Base-by-base conservation (phyloP, 495 filamentous ascomycete genomes). In the Xanthoparmelia taractica region DNA sequence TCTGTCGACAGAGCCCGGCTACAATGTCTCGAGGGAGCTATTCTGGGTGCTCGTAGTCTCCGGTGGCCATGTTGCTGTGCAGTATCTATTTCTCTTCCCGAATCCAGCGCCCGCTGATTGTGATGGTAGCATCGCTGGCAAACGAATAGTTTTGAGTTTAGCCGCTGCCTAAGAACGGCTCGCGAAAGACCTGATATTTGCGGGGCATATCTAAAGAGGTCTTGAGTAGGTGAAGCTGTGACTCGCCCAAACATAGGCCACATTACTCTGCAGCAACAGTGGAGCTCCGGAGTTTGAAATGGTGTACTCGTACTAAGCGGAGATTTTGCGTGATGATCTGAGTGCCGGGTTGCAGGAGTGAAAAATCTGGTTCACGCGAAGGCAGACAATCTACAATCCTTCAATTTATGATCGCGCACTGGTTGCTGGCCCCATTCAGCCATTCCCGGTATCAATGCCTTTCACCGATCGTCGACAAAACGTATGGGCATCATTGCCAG, bases 101-200 rank as follows among this genome's bases (percentile, higher is more conserved):
- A 25, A 20, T 41, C 20, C 33, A 18, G 20, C n/a, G 18, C 18
- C 27, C 38, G 27, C 60, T 36, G 58, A 37, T 34, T 65, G 17
- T 45, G 57, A 34, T 48, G 62, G 17, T 54, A 60, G 56, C 66
- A 67, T 59, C 59, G 52, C n/a, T 47, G 59, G 66, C 66, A 67
- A 40, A 62, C 45, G 59, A 59, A 67, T 17, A 38, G 58, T 18
- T 34, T 54, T 13, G 47, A 31, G 10, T 1, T 31, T 54, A 10
- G 27, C 29, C 31, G 55, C 34, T 40, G 34, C 31, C 37, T 36
- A 25, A 27, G 11, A 34, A 27, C 57, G 11, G 40, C 10, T 45
- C 40, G 34, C 11, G 41, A 34, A 31, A 31, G 37, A n/a, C 12
- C n/a, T 33, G 20, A 43, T 1, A 38, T 40, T 27, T 10, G 41